phyloP scores from a whole-genome alignment of 768 basidiomycete genomes.

The Pleurotus salmoneostramineus region DNA sequence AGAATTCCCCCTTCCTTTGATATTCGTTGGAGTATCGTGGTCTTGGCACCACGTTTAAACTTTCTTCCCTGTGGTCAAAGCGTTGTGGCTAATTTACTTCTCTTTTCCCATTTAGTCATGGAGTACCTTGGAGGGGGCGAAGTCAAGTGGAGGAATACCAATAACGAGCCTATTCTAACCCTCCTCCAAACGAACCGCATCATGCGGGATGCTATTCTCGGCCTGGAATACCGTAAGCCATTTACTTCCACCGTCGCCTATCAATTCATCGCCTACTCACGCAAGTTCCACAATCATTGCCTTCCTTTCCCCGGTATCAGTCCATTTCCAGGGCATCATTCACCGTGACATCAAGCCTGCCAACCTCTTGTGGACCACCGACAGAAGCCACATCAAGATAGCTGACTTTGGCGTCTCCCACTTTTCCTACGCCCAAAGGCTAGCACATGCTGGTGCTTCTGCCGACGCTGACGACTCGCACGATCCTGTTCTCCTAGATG shows the following conservation, averaged over 20 bases:
- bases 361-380: slow-evolving; percentile 87
- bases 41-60: not conserved
- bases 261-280: slow-evolving; percentile 7
- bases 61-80: slow-evolving; percentile 4
- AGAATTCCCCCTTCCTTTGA: not conserved
- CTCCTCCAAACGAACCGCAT: slow-evolving; percentile 83
- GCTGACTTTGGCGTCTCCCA: slow-evolving; percentile 98
- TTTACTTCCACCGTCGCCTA: slow-evolving; percentile 9
- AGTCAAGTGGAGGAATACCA: slow-evolving; percentile 77
- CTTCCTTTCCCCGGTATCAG: slow-evolving; percentile 34
- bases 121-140: slow-evolving; percentile 96
- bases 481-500: slow-evolving; percentile 72
- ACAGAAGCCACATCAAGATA: slow-evolving; percentile 90
- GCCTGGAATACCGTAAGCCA: slow-evolving; percentile 88
- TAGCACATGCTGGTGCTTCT: slow-evolving; percentile 55
- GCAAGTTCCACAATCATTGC: not conserved
- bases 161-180: slow-evolving; percentile 70
- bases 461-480: slow-evolving; percentile 33
- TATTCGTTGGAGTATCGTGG: not conserved
- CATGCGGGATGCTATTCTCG: slow-evolving; percentile 89
- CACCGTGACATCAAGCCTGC: slow-evolving; percentile 99
- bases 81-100: not conserved
- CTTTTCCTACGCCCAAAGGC: slow-evolving; percentile 85
- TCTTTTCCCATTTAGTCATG: slow-evolving; percentile 57
- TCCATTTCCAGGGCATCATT: slow-evolving; percentile 97